Evolutionary conservation across 1,139 yeast genomes (phyloP).

Genomic region (Pneumocystis wakefieldiae): DNA sequence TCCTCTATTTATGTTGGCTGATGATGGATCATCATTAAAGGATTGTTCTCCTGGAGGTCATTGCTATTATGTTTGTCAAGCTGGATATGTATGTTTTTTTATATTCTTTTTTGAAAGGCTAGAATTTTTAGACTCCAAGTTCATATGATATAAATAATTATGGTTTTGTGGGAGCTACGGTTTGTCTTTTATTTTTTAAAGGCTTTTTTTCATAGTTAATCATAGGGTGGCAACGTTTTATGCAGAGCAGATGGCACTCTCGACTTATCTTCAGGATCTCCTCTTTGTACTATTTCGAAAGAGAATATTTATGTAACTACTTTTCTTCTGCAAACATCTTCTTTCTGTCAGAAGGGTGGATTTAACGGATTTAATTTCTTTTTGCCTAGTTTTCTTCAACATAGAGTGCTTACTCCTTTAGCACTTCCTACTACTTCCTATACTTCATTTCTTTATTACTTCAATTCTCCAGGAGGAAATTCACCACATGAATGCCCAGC

Average conservation of each 20-base stretch:
- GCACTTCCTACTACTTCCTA: constrained; percentile 68
- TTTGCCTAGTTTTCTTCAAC: constrained; percentile 56
- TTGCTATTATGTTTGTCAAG: neutral
- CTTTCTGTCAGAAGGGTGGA: constrained; percentile 81
- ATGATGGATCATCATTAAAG: neutral
- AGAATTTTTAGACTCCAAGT: constrained; percentile 55
- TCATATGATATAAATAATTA: constrained; percentile 69
- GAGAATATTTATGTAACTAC: constrained; percentile 44
- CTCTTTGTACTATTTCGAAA: constrained; percentile 53
- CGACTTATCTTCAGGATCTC: constrained; percentile 44
- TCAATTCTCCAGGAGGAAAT: constrained; percentile 75
- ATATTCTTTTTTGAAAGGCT: constrained; percentile 39
- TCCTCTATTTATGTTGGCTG: neutral
- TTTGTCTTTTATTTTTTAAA: constrained; percentile 92
- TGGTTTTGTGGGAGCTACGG: constrained; percentile 95
- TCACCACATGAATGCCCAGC: constrained; percentile 67
- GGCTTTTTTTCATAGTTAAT: constrained; percentile 68
- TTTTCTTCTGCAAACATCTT: constrained; percentile 29
- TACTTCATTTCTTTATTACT: constrained; percentile 76
- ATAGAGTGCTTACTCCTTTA: constrained; percentile 34
- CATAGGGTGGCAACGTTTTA: constrained; percentile 74
- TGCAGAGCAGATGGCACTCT: constrained; percentile 58
- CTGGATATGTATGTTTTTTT: constrained; percentile 3
- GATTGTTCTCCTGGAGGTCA: neutral
- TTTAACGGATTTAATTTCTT: constrained; percentile 93